These are phyloP conservation scores for Eustoma russellianum DNA, from an alignment of 257 asterid species.

Conservation along the genomic window DNA sequence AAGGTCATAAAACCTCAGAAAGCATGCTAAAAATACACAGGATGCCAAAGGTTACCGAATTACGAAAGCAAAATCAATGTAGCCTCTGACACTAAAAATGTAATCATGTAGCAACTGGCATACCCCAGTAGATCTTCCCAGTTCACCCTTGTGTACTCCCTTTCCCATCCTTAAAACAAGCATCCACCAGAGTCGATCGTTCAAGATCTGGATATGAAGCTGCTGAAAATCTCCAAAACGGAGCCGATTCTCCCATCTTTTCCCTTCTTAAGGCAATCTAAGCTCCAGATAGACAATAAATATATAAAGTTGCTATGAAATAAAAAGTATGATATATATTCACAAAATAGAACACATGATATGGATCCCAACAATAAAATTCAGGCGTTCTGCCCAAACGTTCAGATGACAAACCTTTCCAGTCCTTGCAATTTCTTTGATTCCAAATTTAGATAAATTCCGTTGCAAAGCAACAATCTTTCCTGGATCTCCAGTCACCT, in stretches of 20 bases:
- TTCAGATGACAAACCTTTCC: slow-evolving; percentile 54
- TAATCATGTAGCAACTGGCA: slow-evolving; percentile 1
- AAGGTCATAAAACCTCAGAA: too few relatives aligned
- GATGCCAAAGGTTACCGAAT: not conserved
- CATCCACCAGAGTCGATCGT: slow-evolving; percentile 36
- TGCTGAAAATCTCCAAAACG: slow-evolving; percentile 98
- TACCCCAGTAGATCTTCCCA: slow-evolving; percentile 66
- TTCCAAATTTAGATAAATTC: slow-evolving; percentile 85
- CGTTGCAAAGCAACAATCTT: slow-evolving; percentile 88
- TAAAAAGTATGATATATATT: not conserved
- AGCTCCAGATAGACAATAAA: slow-evolving; percentile 10
- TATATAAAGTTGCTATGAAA: slow-evolving; percentile 5
- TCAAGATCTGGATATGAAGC: slow-evolving; percentile 99
- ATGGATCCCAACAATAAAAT: not conserved
- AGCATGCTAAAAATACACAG: too few relatives aligned
- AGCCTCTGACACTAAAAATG: too few relatives aligned
- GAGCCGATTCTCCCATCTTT: slow-evolving; percentile 95
- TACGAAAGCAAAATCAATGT: not conserved
- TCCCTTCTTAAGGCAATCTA: slow-evolving; percentile 98
- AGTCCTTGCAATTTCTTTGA: slow-evolving; percentile 89
- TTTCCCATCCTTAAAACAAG: slow-evolving; percentile 30
- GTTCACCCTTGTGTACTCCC: slow-evolving; percentile 26
- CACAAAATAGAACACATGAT: slow-evolving; percentile 1
- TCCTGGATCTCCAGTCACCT: slow-evolving; percentile 99
- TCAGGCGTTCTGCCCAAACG: not conserved